Evolutionary conservation across 345 rosid species (phyloP).

Genomic region (Rhodamnia argentea): DNA sequence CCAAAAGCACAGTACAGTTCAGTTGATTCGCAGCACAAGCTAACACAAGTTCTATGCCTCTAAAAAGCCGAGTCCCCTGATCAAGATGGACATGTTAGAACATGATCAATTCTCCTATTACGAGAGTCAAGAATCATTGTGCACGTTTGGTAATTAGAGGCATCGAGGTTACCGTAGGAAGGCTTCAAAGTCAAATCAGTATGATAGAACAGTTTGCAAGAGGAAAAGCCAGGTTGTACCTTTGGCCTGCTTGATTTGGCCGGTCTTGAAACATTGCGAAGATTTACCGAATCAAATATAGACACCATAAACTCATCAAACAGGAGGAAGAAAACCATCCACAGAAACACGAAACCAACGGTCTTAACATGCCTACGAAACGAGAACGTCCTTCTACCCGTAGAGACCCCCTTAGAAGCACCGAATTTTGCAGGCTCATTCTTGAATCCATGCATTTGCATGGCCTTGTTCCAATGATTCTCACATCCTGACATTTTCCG

Average conservation of each 20-base stretch:
- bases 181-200: background rate
- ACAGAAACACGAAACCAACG: slow-evolving; percentile 28
- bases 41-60: background rate
- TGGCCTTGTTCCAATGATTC: slow-evolving; percentile 23
- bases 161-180: background rate
- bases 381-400: slow-evolving; percentile 49
- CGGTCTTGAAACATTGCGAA: slow-evolving; percentile 26
- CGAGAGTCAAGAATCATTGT: background rate
- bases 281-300: slow-evolving; percentile 34
- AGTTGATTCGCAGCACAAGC: background rate
- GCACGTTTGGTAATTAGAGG: background rate
- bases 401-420: slow-evolving; percentile 30
- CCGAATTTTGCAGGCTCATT: slow-evolving; percentile 36
- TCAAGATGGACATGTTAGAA: background rate
- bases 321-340: slow-evolving; percentile 38
- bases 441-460: slow-evolving; percentile 31
- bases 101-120: background rate
- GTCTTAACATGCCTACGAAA: slow-evolving; percentile 36
- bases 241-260: slow-evolving; percentile 13
- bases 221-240: slow-evolving; percentile 20
- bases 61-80: background rate
- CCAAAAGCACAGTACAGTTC: background rate
- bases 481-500: slow-evolving; percentile 49
- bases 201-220: background rate
- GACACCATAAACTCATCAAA: slow-evolving; percentile 65